Percentiles rank a stretch among this genome's conserved stretches.
Evolutionary conservation across 306 rosid species (phyloP).

Genomic region (Biancaea sappan): DNA sequence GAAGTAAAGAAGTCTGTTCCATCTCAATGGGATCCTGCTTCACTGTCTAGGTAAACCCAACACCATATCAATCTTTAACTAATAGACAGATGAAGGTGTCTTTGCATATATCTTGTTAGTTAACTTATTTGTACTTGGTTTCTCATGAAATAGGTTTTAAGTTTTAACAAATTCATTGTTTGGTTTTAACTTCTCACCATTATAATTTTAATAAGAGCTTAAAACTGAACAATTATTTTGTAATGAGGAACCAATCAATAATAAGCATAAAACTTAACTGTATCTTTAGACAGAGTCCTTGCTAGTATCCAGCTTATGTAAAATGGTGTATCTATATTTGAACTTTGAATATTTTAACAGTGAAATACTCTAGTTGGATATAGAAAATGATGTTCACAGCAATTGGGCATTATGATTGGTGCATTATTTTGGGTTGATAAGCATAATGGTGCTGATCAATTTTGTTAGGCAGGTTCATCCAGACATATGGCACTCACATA

Average conservation of each 20-base stretch:
- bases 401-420: slow-evolving; percentile 21
- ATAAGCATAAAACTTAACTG: not conserved
- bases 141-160: slow-evolving; percentile 20
- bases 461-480: slow-evolving; percentile 88
- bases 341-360: not conserved
- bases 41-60: slow-evolving; percentile 69
- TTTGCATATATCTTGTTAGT: not conserved
- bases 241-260: slow-evolving; percentile 18
- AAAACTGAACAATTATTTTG: slow-evolving; percentile 12
- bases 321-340: slow-evolving; percentile 4
- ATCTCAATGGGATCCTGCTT: slow-evolving; percentile 92
- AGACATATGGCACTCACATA: slow-evolving; percentile 85
- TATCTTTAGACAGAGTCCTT: slow-evolving; percentile 12
- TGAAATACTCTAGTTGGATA: slow-evolving; percentile 13
- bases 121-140: not conserved
- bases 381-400: slow-evolving; percentile 21
- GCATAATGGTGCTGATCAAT: slow-evolving; percentile 52
- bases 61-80: not conserved
- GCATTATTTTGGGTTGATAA: slow-evolving; percentile 33
- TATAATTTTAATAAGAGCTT: not conserved
- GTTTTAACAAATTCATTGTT: slow-evolving; percentile 12
- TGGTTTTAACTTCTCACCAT: slow-evolving; percentile 19
- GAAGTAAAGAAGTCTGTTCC: slow-evolving; percentile 88
- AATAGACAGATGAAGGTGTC: not conserved
- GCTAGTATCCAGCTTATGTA: not conserved